phyloP scores from a whole-genome alignment of 495 filamentous ascomycete genomes.

The Penicillium herquei region DNA sequence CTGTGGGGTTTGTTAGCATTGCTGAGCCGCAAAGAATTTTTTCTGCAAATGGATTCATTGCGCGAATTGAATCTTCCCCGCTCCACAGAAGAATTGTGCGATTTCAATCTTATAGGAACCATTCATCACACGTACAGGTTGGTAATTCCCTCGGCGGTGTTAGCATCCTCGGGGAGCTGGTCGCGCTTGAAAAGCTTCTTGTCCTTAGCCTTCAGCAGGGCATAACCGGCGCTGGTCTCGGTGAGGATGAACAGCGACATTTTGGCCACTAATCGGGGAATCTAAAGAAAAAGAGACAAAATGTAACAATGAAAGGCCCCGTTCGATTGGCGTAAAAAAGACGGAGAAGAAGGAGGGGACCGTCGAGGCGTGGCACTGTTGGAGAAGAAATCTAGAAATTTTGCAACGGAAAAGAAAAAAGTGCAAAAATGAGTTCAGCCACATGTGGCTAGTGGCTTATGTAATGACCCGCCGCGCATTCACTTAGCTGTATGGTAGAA shows the following conservation, averaged over 20 bases:
- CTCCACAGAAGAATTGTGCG: neutral
- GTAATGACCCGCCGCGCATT: conserved; percentile 17
- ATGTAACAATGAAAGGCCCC: conserved; percentile 14
- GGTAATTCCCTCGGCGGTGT: conserved; percentile 79
- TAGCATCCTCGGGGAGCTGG: conserved; percentile 68
- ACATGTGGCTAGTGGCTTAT: conserved; percentile 31
- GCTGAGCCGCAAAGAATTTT: conserved; percentile 16
- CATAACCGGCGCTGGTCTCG: conserved; percentile 95
- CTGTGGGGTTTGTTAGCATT: conserved; percentile 47
- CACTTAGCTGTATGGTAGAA: conserved; percentile 3
- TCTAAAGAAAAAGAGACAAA: conserved; percentile 22
- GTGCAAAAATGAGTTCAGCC: conserved; percentile 26
- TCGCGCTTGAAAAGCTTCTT: conserved; percentile 93
- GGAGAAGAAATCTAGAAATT: conserved; percentile 31
- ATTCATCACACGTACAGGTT: conserved; percentile 65
- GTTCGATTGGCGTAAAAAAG: conserved; percentile 19
- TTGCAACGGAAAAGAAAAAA: conserved; percentile 30
- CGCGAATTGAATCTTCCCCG: neutral
- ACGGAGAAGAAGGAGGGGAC: conserved; percentile 20
- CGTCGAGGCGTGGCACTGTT: conserved; percentile 27
- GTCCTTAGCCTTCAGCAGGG: conserved; percentile 95
- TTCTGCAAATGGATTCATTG: neutral
- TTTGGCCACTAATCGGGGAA: conserved; percentile 34
- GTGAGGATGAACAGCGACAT: conserved; percentile 83
- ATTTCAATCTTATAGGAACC: neutral